Evolutionary conservation across 1,284 basidiomycete genomes (phyloP), one percentile per base, ranked within the genome.

Genomic region (Tylopilus sp.): DNA sequence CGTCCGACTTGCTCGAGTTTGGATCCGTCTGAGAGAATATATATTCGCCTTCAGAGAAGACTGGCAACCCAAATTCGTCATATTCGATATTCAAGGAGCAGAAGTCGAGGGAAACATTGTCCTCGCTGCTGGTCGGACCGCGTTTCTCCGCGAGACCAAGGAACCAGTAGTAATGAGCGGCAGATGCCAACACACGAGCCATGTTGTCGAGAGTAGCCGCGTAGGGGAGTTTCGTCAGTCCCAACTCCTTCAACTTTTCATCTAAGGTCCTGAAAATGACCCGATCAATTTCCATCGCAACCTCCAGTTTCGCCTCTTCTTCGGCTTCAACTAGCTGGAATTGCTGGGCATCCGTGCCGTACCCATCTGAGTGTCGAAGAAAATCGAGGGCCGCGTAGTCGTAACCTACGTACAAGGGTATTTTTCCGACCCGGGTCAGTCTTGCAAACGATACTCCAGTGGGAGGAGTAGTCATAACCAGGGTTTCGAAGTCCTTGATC

Each of bases 91-190:
- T 8, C 25, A 49, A 21, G 18, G 1, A 36, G 6, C 39, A 47
- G 11, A 46, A 21, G 18, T 49, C 30, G 36, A 49, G 8, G 13
- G 16, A 8, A 18, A 46, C 12, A 10, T 46, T 23, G 6, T 6
- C 6, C 10, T 37, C 12, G 28, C 2, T 3, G 8, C 9, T 10
- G 16, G 1, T 21, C 12, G 3, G 8, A 9, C 28, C 11, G 18
- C 2, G 15, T n/a, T 26, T 29, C 25, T 28, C 38, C 3, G 25
- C 23, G 15, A 46, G 37, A 34, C 13, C 36, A 2, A 49, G 47
- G 9, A 46, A 39, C 47, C 43, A 47, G 19, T 29, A 46, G 12
- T 49, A 49, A n/a, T 9, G 43, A 13, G 47, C 36, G 6, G 43
- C 47, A 21, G 28, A 28, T 6, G 4, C n/a, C 13, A 49, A 4